Evolutionary conservation across 495 filamentous ascomycete genomes (phyloP).

Genomic region (Filosporella fistucella): DNA sequence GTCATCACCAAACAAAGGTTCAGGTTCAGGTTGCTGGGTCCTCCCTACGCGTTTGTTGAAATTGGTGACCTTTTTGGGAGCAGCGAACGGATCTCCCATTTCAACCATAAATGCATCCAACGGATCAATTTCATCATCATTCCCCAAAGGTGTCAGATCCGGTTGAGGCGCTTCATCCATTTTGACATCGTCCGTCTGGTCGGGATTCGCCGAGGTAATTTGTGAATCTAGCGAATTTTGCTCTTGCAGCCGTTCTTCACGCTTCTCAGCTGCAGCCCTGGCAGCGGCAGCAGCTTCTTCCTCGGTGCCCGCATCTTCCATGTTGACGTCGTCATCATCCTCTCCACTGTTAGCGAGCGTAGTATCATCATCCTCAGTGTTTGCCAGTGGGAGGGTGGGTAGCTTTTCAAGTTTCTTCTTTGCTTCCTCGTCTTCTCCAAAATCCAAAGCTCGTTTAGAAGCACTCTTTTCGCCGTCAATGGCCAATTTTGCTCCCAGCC

Average conservation of each 20-base stretch:
- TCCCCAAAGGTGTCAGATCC: conserved; percentile 25
- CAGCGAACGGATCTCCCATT: conserved; percentile 52
- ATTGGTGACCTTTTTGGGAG: conserved; percentile 20
- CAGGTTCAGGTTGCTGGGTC: conserved; percentile 51
- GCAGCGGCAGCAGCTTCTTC: conserved; percentile 85
- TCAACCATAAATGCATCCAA: conserved; percentile 94
- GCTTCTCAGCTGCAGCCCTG: conserved; percentile 70
- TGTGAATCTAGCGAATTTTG: conserved; percentile 32
- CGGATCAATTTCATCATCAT: conserved; percentile 80
- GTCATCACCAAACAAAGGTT: conserved; percentile 86
- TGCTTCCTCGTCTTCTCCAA: conserved; percentile 82
- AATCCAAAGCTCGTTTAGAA: conserved; percentile 69
- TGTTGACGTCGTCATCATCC: conserved; percentile 72
- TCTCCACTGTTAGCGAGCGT: conserved; percentile 57
- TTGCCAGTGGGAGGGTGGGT: conserved; percentile 66
- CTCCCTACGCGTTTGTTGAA: conserved; percentile 25
- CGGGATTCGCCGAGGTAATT: conserved; percentile 28
- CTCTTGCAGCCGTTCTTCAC: conserved; percentile 63
- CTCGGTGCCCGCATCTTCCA: conserved; percentile 73
- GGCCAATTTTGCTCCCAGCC: conserved; percentile 60
- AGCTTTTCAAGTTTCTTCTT: conserved; percentile 85
- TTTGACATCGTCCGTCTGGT: conserved; percentile 30
- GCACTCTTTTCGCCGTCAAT: conserved; percentile 61
- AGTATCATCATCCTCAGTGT: conserved; percentile 50
- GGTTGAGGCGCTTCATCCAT: conserved; percentile 32